A percentile compares a stretch with the other conserved stretches of the same genome.
Evolutionary conservation across 1,284 basidiomycete species (phyloP).

Genomic region (Cutaneotrichosporon cavernicola): DNA sequence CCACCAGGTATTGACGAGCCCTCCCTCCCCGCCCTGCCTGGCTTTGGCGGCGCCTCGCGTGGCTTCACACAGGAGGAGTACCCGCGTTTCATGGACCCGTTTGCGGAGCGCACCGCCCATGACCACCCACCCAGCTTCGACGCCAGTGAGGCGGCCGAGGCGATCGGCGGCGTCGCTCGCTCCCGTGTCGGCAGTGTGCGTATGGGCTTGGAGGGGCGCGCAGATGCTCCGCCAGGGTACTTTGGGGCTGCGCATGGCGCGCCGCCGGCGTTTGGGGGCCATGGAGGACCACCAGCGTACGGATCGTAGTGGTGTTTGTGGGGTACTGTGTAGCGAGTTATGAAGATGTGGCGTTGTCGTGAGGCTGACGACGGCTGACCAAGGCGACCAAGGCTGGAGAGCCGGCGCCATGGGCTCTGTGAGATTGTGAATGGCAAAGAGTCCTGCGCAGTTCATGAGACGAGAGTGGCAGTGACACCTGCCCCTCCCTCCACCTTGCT

Average conservation of each 20-base stretch:
- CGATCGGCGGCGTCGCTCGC: slow-evolving; percentile 27
- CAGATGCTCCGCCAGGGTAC: slow-evolving; percentile 40
- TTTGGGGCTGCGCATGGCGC: slow-evolving; percentile 30
- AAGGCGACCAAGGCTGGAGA: too few relatives aligned
- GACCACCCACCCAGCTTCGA: slow-evolving; percentile 47
- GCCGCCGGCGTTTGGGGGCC: slow-evolving; percentile 29
- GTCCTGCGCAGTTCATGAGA: too few relatives aligned
- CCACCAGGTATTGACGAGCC: slow-evolving; percentile 54
- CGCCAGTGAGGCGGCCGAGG: slow-evolving; percentile 49
- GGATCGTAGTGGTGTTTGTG: slow-evolving; percentile 15
- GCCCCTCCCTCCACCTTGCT: too few relatives aligned
- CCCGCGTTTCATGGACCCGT: slow-evolving; percentile 14
- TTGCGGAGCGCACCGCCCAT: not conserved
- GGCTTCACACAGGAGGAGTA: not conserved
- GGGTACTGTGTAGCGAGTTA: slow-evolving; percentile 1
- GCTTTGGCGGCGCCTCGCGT: slow-evolving; percentile 20
- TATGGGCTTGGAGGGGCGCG: not conserved
- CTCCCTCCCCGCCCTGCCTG: slow-evolving; percentile 50
- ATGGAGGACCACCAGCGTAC: slow-evolving; percentile 30
- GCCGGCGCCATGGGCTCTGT: too few relatives aligned
- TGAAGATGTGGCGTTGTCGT: not conserved
- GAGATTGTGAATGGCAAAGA: too few relatives aligned
- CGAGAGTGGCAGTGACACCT: too few relatives aligned
- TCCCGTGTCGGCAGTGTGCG: slow-evolving; percentile 16
- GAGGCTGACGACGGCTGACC: too few relatives aligned